Percentiles rank a stretch among this genome's conserved stretches.
These are phyloP conservation scores for Xylaria castorea DNA, from an alignment of 495 filamentous ascomycete species.

Conservation along the genomic window DNA sequence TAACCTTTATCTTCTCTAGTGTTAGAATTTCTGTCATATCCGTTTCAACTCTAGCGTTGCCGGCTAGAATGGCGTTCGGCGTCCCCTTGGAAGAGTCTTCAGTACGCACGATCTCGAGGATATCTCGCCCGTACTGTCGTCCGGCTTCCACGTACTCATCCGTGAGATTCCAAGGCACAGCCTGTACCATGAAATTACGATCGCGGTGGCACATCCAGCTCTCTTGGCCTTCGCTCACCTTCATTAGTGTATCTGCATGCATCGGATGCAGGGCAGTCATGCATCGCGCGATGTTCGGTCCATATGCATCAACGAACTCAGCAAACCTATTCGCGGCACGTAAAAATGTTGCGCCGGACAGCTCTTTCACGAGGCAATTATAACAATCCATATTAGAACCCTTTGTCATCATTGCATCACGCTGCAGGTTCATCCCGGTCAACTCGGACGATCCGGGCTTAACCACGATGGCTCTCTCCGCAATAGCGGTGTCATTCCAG, in stretches of 20 bases:
- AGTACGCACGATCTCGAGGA: constrained; percentile 32
- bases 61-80: constrained; percentile 40
- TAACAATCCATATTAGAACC: constrained; percentile 26
- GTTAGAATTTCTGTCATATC: constrained; percentile 36
- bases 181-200: constrained; percentile 21
- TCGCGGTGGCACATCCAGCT: constrained; percentile 28
- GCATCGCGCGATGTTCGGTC: neutral
- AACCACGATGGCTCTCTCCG: constrained; percentile 23
- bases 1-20: constrained; percentile 34
- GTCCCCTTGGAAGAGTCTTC: constrained; percentile 33
- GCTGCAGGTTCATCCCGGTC: constrained; percentile 20
- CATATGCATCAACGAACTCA: constrained; percentile 23
- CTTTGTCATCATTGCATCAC: constrained; percentile 25
- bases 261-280: constrained; percentile 5
- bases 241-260: constrained; percentile 1
- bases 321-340: constrained; percentile 19
- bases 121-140: constrained; percentile 19
- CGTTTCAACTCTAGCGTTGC: constrained; percentile 31
- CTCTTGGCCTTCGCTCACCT: constrained; percentile 8
- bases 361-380: constrained; percentile 11
- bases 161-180: constrained; percentile 14
- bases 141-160: constrained; percentile 20
- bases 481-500: constrained; percentile 22
- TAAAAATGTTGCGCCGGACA: constrained; percentile 14
- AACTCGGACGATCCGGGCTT: constrained; percentile 24